Evolutionary conservation across 352 stramenopile genomes (phyloP), one percentile per base, ranked within the genome.

Genomic region (Pythium brassicae): DNA sequence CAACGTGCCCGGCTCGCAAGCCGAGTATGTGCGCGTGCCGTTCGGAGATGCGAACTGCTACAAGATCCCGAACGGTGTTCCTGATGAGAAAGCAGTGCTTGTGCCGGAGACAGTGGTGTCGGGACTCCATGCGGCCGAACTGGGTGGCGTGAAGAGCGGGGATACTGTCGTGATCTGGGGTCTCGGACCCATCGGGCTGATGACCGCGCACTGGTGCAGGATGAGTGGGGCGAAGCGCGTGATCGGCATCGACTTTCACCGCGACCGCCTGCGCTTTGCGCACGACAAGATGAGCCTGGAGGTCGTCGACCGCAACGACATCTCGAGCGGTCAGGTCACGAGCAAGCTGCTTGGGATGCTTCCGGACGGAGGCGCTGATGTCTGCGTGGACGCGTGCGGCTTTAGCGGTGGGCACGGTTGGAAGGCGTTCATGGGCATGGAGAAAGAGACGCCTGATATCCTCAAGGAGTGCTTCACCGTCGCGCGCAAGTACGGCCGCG

Each of bases 21-120:
- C 83, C 9, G 76, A 93, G 71, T 91, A 72, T 46, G 76, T 91
- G 15, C 76, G 82, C 23, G 83, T 93, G 58, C 83, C 83, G 4
- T 87, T 83, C 44, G 83, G 61, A 4, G 83, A 93, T 29, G 50
- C 74, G 23, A 93, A 89, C 67, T 88, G 78, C 59, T 79, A 78
- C 57, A 78, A 78, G 63, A 39, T 90, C 15, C 80, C 80, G 8
- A 69, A 70, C 17, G 60, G 65, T 32, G 56, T 90, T 14, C 59
- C 63, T 12, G 75, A 87, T 27, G 77, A 91, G 22, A 85, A 90
- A 46, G 83, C 78, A 0, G n/a, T 93, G 25, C 50, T 90, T 4
- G 76, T 77, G 44, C 68, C 69, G 20, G 78, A 90, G 63, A 90
- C 79, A 5, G 72, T 74, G 8, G 59, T 60, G 2, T 78, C 76